Base-by-base conservation (phyloP, 495 filamentous ascomycete genomes). In the Clohesyomyces aquaticus region DNA sequence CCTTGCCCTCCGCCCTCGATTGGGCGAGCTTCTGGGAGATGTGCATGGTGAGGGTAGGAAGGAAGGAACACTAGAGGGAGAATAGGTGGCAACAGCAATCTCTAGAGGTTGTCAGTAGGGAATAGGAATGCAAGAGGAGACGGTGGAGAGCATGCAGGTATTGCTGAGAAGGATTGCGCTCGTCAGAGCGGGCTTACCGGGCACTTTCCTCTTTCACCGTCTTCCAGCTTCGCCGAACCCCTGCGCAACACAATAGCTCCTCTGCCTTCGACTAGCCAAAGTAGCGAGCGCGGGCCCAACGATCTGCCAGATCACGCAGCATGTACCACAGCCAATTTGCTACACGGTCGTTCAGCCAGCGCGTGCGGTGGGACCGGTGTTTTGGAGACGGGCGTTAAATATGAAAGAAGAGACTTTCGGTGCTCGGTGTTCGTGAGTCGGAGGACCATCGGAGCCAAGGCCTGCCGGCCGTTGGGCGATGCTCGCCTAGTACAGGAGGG, bases 1-100 rank as follows among this genome's bases (percentile, higher is more conserved):
- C 87, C 66, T 85, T 83, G 73, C 85, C 84, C 62, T 87, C 83
- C 63, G 80, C 79, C 70, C 91, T 82, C 78, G 91, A 88, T 71
- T 93, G 90, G 64, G 88, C 83, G 66, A 99, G 81, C 83, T 96
- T 97, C 64, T 95, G 88, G 57, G 84, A 88, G 82, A 99, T 93
- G 81, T 98, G 95, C 86, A 89, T 89, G 51, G 59, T 54, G 63
- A 25, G 25, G 41, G 19, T 16, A 45, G n/a, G 23, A 35, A 14
- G 54, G 27, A 29, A 56, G 59, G 4, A 55, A 49, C 32, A 41
- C 25, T 11, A 49, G 48, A 50, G 19, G 45, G 27, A n/a, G 63
- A 54, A 35, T 23, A 50, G 28, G 25, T 52, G 27, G 32, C 2
- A 14, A 38, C 26, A 22, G 2, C 32, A 41, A 19, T 22, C 12